Conservation (phyloP, 2,329 filamentous ascomycete genomes). For the Pestalotiopsis fici region DNA sequence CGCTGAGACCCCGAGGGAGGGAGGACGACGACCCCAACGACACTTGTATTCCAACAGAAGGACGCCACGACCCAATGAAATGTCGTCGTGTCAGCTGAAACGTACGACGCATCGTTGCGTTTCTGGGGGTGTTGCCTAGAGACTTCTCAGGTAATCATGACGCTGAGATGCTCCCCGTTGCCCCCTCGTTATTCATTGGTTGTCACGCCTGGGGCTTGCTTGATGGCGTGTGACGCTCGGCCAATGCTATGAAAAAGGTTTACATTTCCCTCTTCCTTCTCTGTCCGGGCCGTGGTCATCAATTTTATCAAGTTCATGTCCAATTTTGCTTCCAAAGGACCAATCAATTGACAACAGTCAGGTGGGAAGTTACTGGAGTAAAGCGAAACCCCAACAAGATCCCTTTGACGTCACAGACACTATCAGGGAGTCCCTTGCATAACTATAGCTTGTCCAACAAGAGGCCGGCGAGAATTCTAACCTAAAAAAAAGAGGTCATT, state of each 20-base stretch:
- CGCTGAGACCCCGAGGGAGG: conserved; percentile 6
- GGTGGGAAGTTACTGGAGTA: not conserved
- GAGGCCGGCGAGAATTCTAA: not conserved
- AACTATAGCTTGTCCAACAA: not conserved
- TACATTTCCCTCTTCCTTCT: not conserved
- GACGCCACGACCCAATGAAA: not conserved
- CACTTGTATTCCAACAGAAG: not conserved
- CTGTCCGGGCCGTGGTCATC: not conserved
- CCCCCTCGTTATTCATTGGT: not conserved
- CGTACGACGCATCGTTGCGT: conserved; percentile 2
- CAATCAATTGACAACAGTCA: too few relatives aligned
- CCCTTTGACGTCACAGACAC: not conserved
- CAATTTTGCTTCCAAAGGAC: not conserved
- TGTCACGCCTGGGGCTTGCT: not conserved
- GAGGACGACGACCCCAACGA: not conserved
- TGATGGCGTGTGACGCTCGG: not conserved
- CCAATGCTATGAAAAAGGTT: not conserved
- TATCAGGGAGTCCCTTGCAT: not conserved
- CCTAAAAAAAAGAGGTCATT: not conserved
- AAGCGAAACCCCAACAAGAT: not conserved
- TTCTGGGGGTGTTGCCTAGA: not conserved
- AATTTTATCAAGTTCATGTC: not conserved
- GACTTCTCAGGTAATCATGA: conserved; percentile 4
- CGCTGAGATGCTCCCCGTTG: conserved; percentile 1
- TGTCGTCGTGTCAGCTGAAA: conserved; percentile 1